Evolutionary conservation across 805 yeast species (phyloP).

Genomic region (Torulaspora indica): DNA sequence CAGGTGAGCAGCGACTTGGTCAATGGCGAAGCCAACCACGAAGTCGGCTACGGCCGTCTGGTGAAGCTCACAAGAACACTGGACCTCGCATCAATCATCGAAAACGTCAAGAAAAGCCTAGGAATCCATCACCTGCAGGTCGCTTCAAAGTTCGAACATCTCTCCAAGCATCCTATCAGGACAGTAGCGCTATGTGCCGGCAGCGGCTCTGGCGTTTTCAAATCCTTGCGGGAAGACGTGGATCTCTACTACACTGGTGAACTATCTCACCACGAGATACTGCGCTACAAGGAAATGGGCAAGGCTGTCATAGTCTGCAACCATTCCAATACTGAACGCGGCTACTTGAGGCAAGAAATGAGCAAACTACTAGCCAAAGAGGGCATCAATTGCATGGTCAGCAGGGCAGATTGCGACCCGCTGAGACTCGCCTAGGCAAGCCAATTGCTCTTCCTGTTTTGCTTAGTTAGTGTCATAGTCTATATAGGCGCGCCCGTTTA

Average conservation of each 20-base stretch:
- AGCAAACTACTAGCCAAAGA: slow-evolving; percentile 43
- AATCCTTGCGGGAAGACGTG: slow-evolving; percentile 41
- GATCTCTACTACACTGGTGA: slow-evolving; percentile 90
- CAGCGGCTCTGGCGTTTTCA: slow-evolving; percentile 76
- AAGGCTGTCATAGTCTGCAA: slow-evolving; percentile 71
- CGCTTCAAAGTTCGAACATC: slow-evolving; percentile 37
- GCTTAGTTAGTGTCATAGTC: neutral
- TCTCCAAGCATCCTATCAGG: slow-evolving; percentile 37
- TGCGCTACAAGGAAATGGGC: slow-evolving; percentile 66
- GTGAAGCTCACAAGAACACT: slow-evolving; percentile 46
- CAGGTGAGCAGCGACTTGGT: slow-evolving; percentile 27
- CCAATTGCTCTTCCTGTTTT: slow-evolving; percentile 2
- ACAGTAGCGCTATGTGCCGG: slow-evolving; percentile 92
- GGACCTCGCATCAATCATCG: slow-evolving; percentile 43
- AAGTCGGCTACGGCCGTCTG: slow-evolving; percentile 79
- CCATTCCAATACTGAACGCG: slow-evolving; percentile 91
- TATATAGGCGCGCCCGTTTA: slow-evolving; percentile 3
- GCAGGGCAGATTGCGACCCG: slow-evolving; percentile 65
- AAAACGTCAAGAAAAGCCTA: slow-evolving; percentile 50
- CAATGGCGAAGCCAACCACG: slow-evolving; percentile 32
- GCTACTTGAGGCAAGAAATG: slow-evolving; percentile 57
- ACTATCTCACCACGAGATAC: slow-evolving; percentile 86
- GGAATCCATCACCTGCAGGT: slow-evolving; percentile 58
- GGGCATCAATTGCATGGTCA: slow-evolving; percentile 45
- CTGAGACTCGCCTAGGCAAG: slow-evolving; percentile 28